Evolutionary conservation across 768 basidiomycete genomes (phyloP), one percentile per base, ranked within the genome.

Genomic region (Amanita jacksonii): DNA sequence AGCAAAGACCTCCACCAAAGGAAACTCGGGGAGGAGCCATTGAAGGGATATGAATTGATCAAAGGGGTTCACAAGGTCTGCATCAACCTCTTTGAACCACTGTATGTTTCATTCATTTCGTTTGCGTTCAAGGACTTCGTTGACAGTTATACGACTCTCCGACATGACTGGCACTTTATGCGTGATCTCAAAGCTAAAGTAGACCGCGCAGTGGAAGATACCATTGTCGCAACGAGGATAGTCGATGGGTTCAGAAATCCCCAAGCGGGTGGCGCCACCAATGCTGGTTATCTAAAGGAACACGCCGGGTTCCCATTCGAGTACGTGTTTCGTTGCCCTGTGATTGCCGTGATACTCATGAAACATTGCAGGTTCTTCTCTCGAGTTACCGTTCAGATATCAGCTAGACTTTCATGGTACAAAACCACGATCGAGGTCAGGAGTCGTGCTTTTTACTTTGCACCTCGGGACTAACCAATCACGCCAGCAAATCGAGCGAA

Each of bases 231-330:
- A 2, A 86, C 77, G 6, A 76, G 77, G 22, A 81, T 89, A 44
- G 68, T 91, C 38, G 86, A 88, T 51, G 86, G 79, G 5, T 85
- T 83, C 63, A 74, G 71, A 49, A 82, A 81, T 54, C 81, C 82
- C 2, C 84, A 87, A 45, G 76, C 78, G 52, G 73, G 78, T 47
- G 77, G 74, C 10, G 41, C 13, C 37, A 22, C 13, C 19, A 19
- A n/a, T 36, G 23, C 34, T 16, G 70, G 69, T 18, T 78, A 84
- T 60, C 64, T 88, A 40, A 87, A 85, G 56, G 82, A 82, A 39
- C 77, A 87, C 47, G 82, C 87, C 2, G 70, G 67, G n/a, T 91
- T 89, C 61, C 87, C 87, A 18, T 64, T 86, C 8, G 87, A 88
- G 84, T 88, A 51, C 37, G 79, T 67, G n/a, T 15, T 3, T 28